These are phyloP conservation scores for Botrytis squamosa DNA, from an alignment of 2,329 filamentous ascomycete species.

Conservation along the genomic window DNA sequence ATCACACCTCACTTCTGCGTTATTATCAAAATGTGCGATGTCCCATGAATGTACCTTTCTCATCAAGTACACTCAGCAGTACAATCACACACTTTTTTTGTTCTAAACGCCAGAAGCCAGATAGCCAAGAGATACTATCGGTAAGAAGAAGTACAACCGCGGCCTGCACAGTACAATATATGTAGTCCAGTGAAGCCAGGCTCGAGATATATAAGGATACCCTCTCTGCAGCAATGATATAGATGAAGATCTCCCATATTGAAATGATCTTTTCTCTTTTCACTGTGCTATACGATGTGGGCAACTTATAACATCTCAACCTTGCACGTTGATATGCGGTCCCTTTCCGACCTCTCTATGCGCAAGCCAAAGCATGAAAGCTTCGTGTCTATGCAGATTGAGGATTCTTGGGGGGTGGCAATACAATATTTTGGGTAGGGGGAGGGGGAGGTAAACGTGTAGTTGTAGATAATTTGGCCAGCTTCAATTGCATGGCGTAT, in stretches of 20 bases:
- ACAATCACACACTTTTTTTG: slow-evolving; percentile 8
- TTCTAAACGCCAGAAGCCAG: slow-evolving; percentile 10
- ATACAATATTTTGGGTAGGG: slow-evolving; percentile 10
- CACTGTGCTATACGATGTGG: slow-evolving; percentile 12
- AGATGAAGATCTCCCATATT: not conserved
- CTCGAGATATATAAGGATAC: not conserved
- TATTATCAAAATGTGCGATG: not conserved
- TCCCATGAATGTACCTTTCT: not conserved
- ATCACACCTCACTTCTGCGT: not conserved
- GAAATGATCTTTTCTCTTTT: slow-evolving; percentile 6
- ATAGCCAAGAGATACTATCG: slow-evolving; percentile 16
- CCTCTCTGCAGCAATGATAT: slow-evolving; percentile 6
- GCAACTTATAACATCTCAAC: slow-evolving; percentile 5
- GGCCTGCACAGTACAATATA: slow-evolving; percentile 2
- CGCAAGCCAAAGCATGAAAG: slow-evolving; percentile 18
- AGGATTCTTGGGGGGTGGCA: slow-evolving; percentile 13
- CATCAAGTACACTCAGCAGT: not conserved
- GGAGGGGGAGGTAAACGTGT: slow-evolving; percentile 5
- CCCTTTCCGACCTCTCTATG: slow-evolving; percentile 20
- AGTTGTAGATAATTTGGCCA: slow-evolving; percentile 19
- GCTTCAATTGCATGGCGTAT: slow-evolving; percentile 25
- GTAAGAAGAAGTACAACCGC: slow-evolving; percentile 11
- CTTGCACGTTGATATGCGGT: slow-evolving; percentile 18
- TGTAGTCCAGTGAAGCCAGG: slow-evolving; percentile 1
- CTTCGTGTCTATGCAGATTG: slow-evolving; percentile 21